phyloP scores from a whole-genome alignment of 1,284 basidiomycete genomes.

The Albatrellus sp. region DNA sequence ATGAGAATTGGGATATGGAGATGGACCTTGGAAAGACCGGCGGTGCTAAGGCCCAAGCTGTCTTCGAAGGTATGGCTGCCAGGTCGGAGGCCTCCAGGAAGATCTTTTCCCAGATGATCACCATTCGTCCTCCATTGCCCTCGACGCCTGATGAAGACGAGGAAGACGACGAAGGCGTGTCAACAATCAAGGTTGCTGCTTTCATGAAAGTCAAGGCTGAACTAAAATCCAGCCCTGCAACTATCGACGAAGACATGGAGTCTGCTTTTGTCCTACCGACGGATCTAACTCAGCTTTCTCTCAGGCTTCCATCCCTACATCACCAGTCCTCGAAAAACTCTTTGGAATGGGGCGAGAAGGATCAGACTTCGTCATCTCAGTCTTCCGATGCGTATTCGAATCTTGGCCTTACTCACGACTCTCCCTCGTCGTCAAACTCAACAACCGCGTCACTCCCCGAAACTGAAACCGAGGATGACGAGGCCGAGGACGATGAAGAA shows the following conservation, averaged over 20 bases:
- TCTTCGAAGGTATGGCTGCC: conserved; percentile 24
- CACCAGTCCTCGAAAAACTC: conserved; percentile 69
- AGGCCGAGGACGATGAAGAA: conserved; percentile 52
- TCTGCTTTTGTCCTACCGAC: conserved; percentile 65
- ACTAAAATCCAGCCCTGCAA: conserved; percentile 15
- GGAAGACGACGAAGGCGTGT: conserved; percentile 65
- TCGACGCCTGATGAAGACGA: conserved; percentile 43
- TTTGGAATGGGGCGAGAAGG: conserved; percentile 73
- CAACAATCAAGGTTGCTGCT: conserved; percentile 62
- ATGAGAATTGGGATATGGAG: conserved; percentile 66
- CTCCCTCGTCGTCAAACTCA: conserved; percentile 60
- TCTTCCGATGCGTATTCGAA: conserved; percentile 74
- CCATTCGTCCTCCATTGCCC: conserved; percentile 49
- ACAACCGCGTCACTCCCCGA: conserved; percentile 53
- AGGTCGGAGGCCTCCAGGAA: conserved; percentile 18
- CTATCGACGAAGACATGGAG: conserved; percentile 61
- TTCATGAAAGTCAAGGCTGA: conserved; percentile 26
- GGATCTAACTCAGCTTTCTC: conserved; percentile 65
- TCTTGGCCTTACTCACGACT: conserved; percentile 59
- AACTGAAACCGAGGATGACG: conserved; percentile 60
- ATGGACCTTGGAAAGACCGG: conserved; percentile 53
- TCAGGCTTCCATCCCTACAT: conserved; percentile 44
- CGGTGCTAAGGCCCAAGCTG: conserved; percentile 33
- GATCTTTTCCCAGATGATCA: conserved; percentile 32
- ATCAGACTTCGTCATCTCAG: conserved; percentile 61